Evolutionary conservation across 345 rosid genomes (phyloP).

Genomic region (Fremontodendron californicum): DNA sequence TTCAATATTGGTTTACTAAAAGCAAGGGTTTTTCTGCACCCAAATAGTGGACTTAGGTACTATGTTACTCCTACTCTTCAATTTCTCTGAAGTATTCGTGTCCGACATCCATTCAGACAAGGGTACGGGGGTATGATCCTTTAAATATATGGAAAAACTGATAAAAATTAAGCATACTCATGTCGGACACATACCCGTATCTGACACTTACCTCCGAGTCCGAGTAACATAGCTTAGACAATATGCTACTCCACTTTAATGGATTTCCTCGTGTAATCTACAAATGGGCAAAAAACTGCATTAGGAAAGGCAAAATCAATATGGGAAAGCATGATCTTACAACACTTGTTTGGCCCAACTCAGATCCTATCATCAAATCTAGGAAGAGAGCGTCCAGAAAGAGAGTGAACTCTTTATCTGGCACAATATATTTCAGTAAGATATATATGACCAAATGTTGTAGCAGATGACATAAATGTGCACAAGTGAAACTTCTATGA

Average conservation of each 20-base stretch:
- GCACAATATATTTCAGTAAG: not conserved
- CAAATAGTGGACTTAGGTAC: not conserved
- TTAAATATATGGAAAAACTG: no score
- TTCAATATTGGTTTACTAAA: not conserved
- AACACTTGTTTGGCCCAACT: not conserved
- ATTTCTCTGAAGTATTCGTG: no score
- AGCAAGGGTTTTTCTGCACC: not conserved
- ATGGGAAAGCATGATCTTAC: not conserved
- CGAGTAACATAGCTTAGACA: no score
- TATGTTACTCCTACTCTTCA: no score
- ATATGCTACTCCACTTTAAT: no score
- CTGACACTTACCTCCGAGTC: no score
- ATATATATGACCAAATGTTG: not conserved
- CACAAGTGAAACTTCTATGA: not conserved
- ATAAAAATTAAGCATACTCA: no score
- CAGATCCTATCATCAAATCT: not conserved
- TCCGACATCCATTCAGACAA: no score
- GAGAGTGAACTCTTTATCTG: no score
- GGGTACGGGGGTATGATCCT: no score
- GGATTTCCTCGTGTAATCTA: conserved; percentile 92
- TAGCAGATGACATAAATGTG: not conserved
- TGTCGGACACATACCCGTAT: no score
- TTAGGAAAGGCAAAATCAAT: not conserved
- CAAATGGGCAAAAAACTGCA: conserved; percentile 1
- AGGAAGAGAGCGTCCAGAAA: not conserved